Percentiles rank a stretch among this genome's conserved stretches.
These are phyloP conservation scores for Wallacemonas collosoma DNA, from an alignment of 208 protist species.

Conservation along the genomic window DNA sequence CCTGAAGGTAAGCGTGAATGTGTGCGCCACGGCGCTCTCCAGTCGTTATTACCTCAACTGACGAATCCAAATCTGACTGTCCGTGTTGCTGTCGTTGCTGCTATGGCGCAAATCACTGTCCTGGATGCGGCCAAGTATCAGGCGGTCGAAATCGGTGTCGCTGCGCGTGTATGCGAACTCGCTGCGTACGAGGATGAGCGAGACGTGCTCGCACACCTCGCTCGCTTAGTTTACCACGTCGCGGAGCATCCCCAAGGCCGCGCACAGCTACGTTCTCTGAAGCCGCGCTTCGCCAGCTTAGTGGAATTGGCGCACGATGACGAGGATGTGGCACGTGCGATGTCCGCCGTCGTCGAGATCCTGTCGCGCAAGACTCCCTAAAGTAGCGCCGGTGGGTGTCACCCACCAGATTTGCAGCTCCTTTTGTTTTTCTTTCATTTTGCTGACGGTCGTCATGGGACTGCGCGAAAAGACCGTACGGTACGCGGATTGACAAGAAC, in stretches of 20 bases:
- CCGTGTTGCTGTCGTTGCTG: conserved; percentile 59
- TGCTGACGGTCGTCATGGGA: neutral
- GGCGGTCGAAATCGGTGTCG: conserved; percentile 50
- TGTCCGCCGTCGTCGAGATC: conserved; percentile 26
- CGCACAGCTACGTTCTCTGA: conserved; percentile 35
- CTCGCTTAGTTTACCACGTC: conserved; percentile 60
- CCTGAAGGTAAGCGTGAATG: conserved; percentile 61
- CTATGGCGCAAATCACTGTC: conserved; percentile 78
- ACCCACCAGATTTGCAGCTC: conserved; percentile 6
- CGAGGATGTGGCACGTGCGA: conserved; percentile 24
- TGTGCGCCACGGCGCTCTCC: conserved; percentile 43
- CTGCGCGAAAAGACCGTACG: no score
- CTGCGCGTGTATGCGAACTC: conserved; percentile 32
- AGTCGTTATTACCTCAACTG: conserved; percentile 51
- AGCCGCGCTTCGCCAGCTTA: conserved; percentile 45
- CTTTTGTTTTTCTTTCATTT: conserved; percentile 1
- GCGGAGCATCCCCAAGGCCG: conserved; percentile 69
- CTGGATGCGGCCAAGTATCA: conserved; percentile 75
- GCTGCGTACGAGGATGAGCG: conserved; percentile 72
- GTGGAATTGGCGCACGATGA: conserved; percentile 44
- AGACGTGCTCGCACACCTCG: conserved; percentile 77
- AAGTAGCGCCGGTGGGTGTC: neutral
- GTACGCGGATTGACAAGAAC: no score
- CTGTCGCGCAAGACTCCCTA: conserved; percentile 24
- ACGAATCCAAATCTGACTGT: conserved; percentile 63